Evolutionary conservation across 257 asterid species (phyloP).

Genomic region (Leonotis leonurus): DNA sequence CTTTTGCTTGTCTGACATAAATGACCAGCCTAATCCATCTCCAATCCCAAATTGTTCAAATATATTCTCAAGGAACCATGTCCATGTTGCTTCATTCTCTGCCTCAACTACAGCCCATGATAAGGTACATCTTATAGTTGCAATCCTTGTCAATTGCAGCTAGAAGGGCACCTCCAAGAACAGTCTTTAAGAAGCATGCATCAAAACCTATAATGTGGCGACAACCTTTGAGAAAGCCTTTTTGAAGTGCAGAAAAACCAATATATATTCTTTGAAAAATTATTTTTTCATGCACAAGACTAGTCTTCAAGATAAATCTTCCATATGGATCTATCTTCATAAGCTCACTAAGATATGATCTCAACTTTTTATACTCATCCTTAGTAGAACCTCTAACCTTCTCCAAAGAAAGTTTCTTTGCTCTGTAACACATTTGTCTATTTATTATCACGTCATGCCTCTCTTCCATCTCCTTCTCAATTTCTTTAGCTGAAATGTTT

Average conservation of each 20-base stretch:
- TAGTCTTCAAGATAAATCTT: background rate
- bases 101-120: background rate
- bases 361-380: background rate
- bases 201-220: no score
- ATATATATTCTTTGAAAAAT: background rate
- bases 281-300: background rate
- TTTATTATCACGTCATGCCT: background rate
- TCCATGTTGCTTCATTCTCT: background rate
- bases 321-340: background rate
- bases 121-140: no score
- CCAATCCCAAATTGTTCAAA: background rate
- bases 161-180: no score
- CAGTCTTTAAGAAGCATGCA: no score
- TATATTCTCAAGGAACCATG: no score
- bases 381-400: background rate
- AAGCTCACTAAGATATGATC: background rate
- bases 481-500: background rate
- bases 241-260: background rate
- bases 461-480: background rate
- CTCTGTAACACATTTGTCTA: background rate
- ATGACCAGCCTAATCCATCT: background rate
- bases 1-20: background rate
- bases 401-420: background rate
- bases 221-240: background rate
- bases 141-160: no score